Evolutionary conservation across 78 protist species (phyloP).

Genomic region (Isochrysis galbana): DNA sequence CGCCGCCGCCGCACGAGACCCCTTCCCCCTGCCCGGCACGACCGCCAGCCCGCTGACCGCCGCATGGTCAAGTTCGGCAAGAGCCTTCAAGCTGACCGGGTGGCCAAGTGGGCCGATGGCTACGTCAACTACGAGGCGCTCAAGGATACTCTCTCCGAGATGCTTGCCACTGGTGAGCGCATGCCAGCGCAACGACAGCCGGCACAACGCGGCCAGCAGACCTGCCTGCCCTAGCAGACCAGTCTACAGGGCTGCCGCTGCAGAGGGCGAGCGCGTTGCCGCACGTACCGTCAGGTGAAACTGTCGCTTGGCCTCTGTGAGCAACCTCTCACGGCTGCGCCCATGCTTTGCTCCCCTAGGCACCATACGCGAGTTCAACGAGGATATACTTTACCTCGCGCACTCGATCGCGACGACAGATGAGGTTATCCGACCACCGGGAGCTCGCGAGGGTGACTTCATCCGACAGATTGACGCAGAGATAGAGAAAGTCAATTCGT

Average conservation of each 20-base stretch:
- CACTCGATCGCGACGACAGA: background rate
- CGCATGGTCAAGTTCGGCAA: slow-evolving; percentile 7
- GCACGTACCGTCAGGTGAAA: too few relatives aligned
- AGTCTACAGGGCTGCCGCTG: too few relatives aligned
- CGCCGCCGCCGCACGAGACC: too few relatives aligned
- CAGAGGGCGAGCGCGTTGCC: too few relatives aligned
- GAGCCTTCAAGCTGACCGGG: background rate
- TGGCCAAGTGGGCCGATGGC: background rate
- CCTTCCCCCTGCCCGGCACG: too few relatives aligned
- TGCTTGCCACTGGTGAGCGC: background rate
- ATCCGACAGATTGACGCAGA: background rate
- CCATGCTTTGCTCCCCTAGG: background rate
- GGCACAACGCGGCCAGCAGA: background rate
- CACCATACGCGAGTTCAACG: background rate
- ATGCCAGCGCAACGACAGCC: background rate
- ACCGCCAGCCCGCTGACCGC: too few relatives aligned
- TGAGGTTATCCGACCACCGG: background rate
- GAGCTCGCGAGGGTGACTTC: background rate
- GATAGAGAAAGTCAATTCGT: background rate
- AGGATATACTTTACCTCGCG: background rate
- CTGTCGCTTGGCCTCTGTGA: too few relatives aligned
- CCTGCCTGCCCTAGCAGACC: too few relatives aligned
- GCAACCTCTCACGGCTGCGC: too few relatives aligned
- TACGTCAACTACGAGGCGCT: background rate
- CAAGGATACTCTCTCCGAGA: background rate